Evolutionary conservation across 768 basidiomycete genomes (phyloP), one percentile per base, ranked within the genome.

Genomic region (Amanita polypyramis): DNA sequence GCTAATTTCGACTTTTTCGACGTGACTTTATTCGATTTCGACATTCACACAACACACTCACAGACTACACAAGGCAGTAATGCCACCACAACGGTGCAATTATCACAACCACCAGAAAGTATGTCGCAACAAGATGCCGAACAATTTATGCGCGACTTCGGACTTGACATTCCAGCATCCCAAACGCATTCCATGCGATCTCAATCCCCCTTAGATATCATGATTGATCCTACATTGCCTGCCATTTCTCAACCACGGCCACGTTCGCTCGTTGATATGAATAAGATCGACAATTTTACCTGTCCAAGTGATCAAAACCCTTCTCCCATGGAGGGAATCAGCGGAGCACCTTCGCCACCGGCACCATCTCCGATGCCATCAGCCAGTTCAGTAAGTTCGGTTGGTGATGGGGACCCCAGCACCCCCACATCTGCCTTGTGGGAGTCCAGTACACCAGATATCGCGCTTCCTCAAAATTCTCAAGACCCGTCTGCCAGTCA

Each of bases 361-460:
- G 40, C 8, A 1, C 40, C 40, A n/a, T 69, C 66, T 7, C 58
- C 60, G 2, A 60, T 60, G 14, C 59, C 61, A 2, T 65, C 61
- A 12, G 32, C 41, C 4, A 42, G 47, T 20, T 42, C 49, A 1
- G 56, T 60, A 39, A 66, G 67, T 41, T 59, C 69, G 0, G 52
- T 57, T 27, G 61, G 60, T n/a, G 66, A 64, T 37, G 40, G 30
- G 5, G 47, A 59, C 30, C 69, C 68, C 2, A 51, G 58, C 15
- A 71, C 70, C 6, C 70, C 71, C 5, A 63, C 52, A 23, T 69
- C 65, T 2, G 61, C 64, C 2, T 53, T 34, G 9, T 70, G 64
- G 65, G 68, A 73, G 41, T 50, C 60, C 21, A 58, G 58, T 12
- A 47, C 53, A 32, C 66, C 67, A 5, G 67, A 66, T 37, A 54